Conservation (phyloP, 2,329 filamentous ascomycete species). For the Juglanconis sp. region DNA sequence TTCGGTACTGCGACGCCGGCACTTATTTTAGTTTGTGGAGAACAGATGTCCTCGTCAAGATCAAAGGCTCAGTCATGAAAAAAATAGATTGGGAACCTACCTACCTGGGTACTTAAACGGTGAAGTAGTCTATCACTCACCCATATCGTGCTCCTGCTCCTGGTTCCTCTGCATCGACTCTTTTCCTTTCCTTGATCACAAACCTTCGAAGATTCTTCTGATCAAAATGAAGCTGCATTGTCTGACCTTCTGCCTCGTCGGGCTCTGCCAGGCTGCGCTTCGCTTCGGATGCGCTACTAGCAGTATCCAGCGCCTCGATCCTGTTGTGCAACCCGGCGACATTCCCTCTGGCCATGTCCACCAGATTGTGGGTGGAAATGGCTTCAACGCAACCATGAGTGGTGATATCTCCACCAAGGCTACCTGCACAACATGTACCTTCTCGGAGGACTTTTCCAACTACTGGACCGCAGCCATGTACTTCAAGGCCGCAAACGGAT, state of each 20-base stretch:
- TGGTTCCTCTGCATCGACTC: not conserved
- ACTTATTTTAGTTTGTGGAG: not conserved
- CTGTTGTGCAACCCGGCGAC: slow-evolving; percentile 23
- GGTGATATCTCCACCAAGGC: slow-evolving; percentile 26
- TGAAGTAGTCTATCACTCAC: too few species aligned
- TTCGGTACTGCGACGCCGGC: not conserved
- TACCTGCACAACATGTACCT: slow-evolving; percentile 33
- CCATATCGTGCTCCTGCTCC: too few species aligned
- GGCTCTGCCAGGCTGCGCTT: slow-evolving; percentile 23
- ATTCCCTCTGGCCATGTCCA: slow-evolving; percentile 23
- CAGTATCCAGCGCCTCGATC: slow-evolving; percentile 27
- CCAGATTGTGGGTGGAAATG: slow-evolving; percentile 24
- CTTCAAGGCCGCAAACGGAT: slow-evolving; percentile 22
- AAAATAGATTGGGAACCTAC: not conserved
- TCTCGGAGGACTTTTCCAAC: slow-evolving; percentile 32
- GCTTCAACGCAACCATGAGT: slow-evolving; percentile 25
- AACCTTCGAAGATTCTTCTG: not conserved
- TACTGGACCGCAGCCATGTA: slow-evolving; percentile 31
- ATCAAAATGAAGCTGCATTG: not conserved
- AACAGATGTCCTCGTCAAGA: not conserved
- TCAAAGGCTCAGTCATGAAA: not conserved
- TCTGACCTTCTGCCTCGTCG: slow-evolving; percentile 14
- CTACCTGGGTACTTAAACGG: too few species aligned
- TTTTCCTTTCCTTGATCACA: not conserved
- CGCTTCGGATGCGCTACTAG: slow-evolving; percentile 30